Evolutionary conservation across 768 basidiomycete genomes (phyloP).

Genomic region (Russula vinacea): DNA sequence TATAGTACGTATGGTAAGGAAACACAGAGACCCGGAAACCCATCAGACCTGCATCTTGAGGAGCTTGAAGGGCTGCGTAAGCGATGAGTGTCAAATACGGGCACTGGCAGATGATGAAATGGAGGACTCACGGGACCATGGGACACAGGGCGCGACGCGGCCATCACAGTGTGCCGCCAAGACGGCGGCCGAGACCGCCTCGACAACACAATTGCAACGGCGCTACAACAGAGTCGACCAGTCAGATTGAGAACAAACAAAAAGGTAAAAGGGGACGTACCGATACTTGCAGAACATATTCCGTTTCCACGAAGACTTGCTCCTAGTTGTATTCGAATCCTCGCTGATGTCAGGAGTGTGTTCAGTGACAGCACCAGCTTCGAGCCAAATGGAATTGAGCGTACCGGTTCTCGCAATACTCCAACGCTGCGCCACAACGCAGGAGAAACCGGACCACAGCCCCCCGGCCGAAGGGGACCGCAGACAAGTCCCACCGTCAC

Average conservation of each 20-base stretch:
- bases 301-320: slow-evolving; percentile 6
- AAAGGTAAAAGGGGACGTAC: slow-evolving; percentile 6
- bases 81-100: not conserved
- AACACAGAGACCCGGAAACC: not conserved
- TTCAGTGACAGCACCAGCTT: not conserved
- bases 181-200: slow-evolving; percentile 17
- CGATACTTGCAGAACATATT: slow-evolving; percentile 10
- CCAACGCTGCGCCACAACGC: not conserved
- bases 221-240: not conserved
- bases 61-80: slow-evolving; percentile 3
- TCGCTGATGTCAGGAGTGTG: not conserved
- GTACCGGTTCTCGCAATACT: not conserved
- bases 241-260: not conserved
- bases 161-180: slow-evolving; percentile 11
- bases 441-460: not conserved
- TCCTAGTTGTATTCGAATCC: not conserved
- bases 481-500: not conserved
- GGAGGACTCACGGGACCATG: slow-evolving; percentile 5
- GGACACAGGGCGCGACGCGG: slow-evolving; percentile 8
- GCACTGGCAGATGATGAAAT: not conserved
- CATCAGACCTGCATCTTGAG: slow-evolving; percentile 12
- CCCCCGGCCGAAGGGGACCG: not conserved
- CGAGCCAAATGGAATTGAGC: not conserved
- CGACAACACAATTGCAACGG: slow-evolving; percentile 7
- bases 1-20: not conserved